phyloP scores from a whole-genome alignment of 2,329 filamentous ascomycete genomes.

The Trichophyton mentagrophytes region DNA sequence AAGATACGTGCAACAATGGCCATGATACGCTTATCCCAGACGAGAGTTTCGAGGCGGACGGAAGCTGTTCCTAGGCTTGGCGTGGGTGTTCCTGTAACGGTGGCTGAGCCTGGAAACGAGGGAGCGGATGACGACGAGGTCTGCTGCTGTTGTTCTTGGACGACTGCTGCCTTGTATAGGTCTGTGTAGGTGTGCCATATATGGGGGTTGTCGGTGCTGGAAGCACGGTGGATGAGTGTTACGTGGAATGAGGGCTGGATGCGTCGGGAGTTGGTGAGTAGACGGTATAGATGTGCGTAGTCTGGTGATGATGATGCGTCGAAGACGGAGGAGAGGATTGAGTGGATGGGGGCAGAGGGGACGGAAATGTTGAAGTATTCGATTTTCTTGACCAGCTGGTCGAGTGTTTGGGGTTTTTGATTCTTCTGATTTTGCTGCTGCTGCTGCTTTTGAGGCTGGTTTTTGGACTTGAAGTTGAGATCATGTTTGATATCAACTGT shows the following conservation, averaged over 20 bases:
- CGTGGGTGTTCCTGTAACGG: constrained; percentile 17
- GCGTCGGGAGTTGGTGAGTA: constrained; percentile 59
- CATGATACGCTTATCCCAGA: constrained; percentile 84
- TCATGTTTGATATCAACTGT: constrained; percentile 62
- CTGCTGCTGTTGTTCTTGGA: constrained; percentile 10
- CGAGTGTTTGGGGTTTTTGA: constrained; percentile 17
- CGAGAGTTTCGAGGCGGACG: constrained; percentile 51
- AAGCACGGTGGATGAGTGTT: constrained; percentile 74
- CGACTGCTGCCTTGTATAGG: constrained; percentile 39
- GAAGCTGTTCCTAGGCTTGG: constrained; percentile 26
- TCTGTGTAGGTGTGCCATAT: constrained; percentile 63
- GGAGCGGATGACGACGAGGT: constrained; percentile 13
- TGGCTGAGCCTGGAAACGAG: constrained; percentile 8
- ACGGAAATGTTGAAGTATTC: constrained; percentile 55
- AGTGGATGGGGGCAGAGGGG: constrained; percentile 38
- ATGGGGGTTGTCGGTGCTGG: constrained; percentile 46
- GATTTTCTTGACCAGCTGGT: constrained; percentile 40
- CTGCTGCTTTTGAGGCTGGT: constrained; percentile 17
- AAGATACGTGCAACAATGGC: constrained; percentile 67
- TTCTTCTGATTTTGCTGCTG: constrained; percentile 16
- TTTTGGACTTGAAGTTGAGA: constrained; percentile 48
- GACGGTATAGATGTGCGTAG: constrained; percentile 56
- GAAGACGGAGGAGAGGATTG: constrained; percentile 60
- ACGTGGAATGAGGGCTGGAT: constrained; percentile 84
- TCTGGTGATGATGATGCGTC: constrained; percentile 31